Evolutionary conservation across 176 grass and related monocot genomes (phyloP), one percentile per base, ranked within the genome.

Genomic region (Carex pumila): DNA sequence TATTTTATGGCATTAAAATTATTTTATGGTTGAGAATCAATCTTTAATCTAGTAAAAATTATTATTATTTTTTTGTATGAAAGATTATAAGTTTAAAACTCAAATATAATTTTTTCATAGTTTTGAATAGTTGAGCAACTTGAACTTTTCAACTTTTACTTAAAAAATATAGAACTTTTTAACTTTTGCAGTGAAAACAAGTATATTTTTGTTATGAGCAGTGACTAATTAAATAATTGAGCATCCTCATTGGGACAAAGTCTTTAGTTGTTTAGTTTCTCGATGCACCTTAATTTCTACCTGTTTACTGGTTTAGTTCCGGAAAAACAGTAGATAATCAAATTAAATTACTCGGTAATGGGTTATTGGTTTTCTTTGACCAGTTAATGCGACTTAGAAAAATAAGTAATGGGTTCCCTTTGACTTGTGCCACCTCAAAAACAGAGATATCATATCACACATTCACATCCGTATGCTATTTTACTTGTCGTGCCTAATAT

Each of bases 401-500:
- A 76, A 75, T 29, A 15, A 54, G 10, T 32, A 14, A 32, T 78
- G 50, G 50, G 73, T 78, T 34, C 7, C 13, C 43, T 31, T 78
- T 78, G 73, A 78, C 25, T 77, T 15, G 12, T 55, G 72, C 47
- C 72, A 75, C 71, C 45, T 75, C 45, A 30, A 53, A 49, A 75
- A 49, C 71, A 75, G 12, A 76, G 49, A 56, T 7, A 45, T 45
- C 43, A 45, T 56, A 32, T 77, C 49, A 55, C 45, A 74, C 19
- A 45, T 43, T 19, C 21, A 21, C 45, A 10, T 4, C 7, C n/a
- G 18, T 61, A 61, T 32, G 50, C 18, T 78, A 56, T 34, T 34
- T 56, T 14, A 30, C 56, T 78, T 78, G 73, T 57, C 72, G 25
- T 56, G 72, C 49, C 50, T 77, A 77, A 77, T 77, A 31, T 56